phyloP scores from a whole-genome alignment of 2,329 filamentous ascomycete species.

The Raffaelea ambrosiae region DNA sequence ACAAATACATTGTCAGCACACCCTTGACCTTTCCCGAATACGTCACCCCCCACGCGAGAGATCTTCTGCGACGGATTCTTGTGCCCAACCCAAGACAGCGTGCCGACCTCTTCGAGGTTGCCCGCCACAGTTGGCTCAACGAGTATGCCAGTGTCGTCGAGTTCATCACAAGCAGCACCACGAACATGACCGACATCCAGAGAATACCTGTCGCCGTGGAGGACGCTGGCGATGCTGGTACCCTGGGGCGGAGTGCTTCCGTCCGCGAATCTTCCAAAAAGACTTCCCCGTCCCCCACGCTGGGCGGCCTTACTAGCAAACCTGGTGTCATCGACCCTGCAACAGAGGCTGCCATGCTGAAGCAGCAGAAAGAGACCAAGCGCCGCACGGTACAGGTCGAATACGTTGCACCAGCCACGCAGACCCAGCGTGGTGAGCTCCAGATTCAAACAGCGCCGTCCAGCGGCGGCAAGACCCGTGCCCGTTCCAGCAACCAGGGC shows the following conservation, averaged over 20 bases:
- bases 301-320: constrained; percentile 62
- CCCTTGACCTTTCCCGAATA: constrained; percentile 98
- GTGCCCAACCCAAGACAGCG: constrained; percentile 92
- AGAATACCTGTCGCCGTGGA: constrained; percentile 61
- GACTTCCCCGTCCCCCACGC: constrained; percentile 33
- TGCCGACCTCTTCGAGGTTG: constrained; percentile 94
- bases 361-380: constrained; percentile 77
- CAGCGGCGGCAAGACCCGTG: constrained; percentile 37
- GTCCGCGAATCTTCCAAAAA: constrained; percentile 81
- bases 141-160: constrained; percentile 96
- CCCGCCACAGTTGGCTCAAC: constrained; percentile 94
- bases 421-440: constrained; percentile 62
- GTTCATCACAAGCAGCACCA: constrained; percentile 94
- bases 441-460: constrained; percentile 8
- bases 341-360: constrained; percentile 43
- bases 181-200: constrained; percentile 75
- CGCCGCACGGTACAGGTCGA: constrained; percentile 93
- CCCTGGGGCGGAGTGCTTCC: constrained; percentile 77
- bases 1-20: constrained; percentile 98
- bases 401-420: constrained; percentile 85
- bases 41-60: constrained; percentile 90
- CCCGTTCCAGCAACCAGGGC: constrained; percentile 45
- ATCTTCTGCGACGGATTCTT: constrained; percentile 84
- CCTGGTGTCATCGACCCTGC: constrained; percentile 66
- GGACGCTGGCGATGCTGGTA: constrained; percentile 39